These are phyloP conservation scores for Grifola frondosa DNA, from an alignment of 1,284 basidiomycete species.

Conservation along the genomic window DNA sequence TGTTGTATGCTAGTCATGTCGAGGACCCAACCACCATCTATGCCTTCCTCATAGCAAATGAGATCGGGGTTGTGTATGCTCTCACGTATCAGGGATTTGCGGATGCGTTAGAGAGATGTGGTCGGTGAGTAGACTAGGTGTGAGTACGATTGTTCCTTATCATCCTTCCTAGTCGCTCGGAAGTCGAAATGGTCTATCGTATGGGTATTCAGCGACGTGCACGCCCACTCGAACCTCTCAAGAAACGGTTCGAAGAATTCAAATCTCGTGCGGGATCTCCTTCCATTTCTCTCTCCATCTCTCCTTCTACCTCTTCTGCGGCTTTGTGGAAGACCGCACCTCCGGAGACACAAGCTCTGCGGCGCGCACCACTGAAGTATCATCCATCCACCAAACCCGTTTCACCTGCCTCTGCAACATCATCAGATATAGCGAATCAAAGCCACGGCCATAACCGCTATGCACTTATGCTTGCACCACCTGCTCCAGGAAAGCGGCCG, in stretches of 20 bases:
- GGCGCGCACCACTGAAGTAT: conserved; percentile 56
- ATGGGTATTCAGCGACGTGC: conserved; percentile 84
- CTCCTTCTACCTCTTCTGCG: conserved; percentile 19
- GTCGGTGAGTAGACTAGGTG: conserved; percentile 25
- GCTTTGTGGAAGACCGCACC: conserved; percentile 27
- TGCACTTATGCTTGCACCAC: conserved; percentile 66
- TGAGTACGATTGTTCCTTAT: background rate
- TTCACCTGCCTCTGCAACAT: conserved; percentile 37
- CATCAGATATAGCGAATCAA: background rate
- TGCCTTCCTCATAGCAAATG: conserved; percentile 80
- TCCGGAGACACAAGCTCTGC: conserved; percentile 42
- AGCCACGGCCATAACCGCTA: conserved; percentile 45
- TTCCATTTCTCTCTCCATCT: conserved; percentile 27
- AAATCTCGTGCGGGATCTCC: conserved; percentile 50
- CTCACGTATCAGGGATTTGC: conserved; percentile 90
- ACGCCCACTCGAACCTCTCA: conserved; percentile 82
- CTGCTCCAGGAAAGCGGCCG: conserved; percentile 62
- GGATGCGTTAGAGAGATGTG: conserved; percentile 22
- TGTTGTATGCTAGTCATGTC: conserved; percentile 82
- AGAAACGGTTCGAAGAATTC: conserved; percentile 83
- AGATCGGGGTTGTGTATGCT: conserved; percentile 81
- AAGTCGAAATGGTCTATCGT: conserved; percentile 83
- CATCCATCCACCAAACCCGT: conserved; percentile 33
- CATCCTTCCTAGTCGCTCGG: conserved; percentile 31
- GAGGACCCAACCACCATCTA: conserved; percentile 74